Evolutionary conservation across 352 stramenopile species (phyloP), one percentile per base, ranked within the genome.

Genomic region (Plasmopara muralis): DNA sequence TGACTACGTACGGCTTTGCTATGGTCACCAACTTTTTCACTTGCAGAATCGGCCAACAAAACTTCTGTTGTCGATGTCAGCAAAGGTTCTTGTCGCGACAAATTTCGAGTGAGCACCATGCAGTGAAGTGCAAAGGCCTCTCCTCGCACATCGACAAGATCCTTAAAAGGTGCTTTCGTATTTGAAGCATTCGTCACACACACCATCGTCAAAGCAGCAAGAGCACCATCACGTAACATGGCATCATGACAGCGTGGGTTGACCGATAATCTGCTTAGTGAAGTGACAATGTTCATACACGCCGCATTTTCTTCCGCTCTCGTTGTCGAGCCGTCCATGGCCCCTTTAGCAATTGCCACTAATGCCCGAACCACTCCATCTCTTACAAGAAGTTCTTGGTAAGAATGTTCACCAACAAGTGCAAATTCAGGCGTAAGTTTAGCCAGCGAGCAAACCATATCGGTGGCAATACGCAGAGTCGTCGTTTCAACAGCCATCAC

Each of bases 361-460:
- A 93, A 60, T 9, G 81, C 79, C 12, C 64, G 62, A 29, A 91
- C 63, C 50, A 91, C 84, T 16, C 81, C 81, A 47, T 91, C 81
- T 38, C 74, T 70, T 7, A 91, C 81, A 29, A 93, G 20, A 25
- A 25, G 20, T 25, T 25, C 20, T 25, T 25, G 20, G 3, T 25
- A 25, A 3, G 20, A 25, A 25, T 3, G 20, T 25, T 1, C 20
- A 3, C 20, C 20, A 25, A 25, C 20, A 25, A 3, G 3, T 3
- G 20, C 20, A 25, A 3, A 25, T 25, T 25, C 20, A 3, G 20
- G 20, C 20, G 1, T 25, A 3, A 25, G 20, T 25, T 25, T 25
- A 25, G 20, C 20, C 20, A 25, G 20, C 3, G 20, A 25, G 20
- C 20, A 25, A 1, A 25, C 20, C 20, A 25, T 25, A 25, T 25